These are phyloP conservation scores for Macrophomina tecta DNA, from an alignment of 2,329 filamentous ascomycete genomes.

Conservation along the genomic window DNA sequence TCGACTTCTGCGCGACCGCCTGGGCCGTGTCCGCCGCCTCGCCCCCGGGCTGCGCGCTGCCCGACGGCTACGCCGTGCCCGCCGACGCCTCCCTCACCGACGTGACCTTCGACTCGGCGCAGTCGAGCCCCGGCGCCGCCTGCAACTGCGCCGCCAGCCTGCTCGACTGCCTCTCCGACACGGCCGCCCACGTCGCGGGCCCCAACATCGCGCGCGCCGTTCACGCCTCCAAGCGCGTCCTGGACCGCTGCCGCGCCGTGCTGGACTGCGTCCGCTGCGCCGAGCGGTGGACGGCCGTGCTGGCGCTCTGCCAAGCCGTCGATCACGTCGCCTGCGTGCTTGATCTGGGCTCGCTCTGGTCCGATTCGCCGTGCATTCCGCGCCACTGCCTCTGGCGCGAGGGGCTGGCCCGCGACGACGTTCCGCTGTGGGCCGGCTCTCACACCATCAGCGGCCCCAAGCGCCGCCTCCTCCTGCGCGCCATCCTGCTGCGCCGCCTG, in stretches of 20 bases:
- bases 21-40: too few relatives aligned
- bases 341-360: background rate
- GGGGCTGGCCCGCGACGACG: slow-evolving; percentile 1
- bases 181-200: background rate
- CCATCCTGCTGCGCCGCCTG: background rate
- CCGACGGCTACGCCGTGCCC: too few relatives aligned
- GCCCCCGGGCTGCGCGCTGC: too few relatives aligned
- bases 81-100: too few relatives aligned
- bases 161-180: background rate
- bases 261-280: background rate
- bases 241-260: background rate
- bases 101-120: too few relatives aligned
- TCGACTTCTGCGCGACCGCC: too few relatives aligned
- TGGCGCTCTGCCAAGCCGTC: background rate
- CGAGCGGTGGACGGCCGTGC: background rate
- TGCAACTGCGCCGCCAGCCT: background rate
- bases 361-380: too few relatives aligned
- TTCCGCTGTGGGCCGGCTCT: background rate
- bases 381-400: background rate
- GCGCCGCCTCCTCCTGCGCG: background rate
- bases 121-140: too few relatives aligned
- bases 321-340: background rate
- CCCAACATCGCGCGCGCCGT: background rate
- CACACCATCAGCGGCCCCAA: background rate
- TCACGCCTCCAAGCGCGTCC: background rate